Base-by-base conservation (phyloP, 75 land plant species). In the Cryptomeria japonica region DNA sequence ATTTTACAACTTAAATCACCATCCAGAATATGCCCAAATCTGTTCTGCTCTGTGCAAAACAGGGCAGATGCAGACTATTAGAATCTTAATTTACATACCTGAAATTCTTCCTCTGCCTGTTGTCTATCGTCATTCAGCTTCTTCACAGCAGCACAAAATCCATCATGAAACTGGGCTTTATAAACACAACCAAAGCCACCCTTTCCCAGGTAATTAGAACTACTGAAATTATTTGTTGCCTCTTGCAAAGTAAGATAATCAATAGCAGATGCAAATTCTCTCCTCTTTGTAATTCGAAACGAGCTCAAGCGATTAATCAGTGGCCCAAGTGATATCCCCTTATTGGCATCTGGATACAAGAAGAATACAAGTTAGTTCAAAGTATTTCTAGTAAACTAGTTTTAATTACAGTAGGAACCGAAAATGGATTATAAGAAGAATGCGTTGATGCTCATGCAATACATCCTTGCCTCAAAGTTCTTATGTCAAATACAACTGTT, bases 121-220 rank as follows among this genome's bases (percentile, higher is more conserved):
- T 82, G 46, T 46, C 84, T 82, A 41, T 82, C 14, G 46, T 82
- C 84, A 82, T 82, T 22, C 28, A 91, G 89, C 85, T 84, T 25
- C 87, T 91, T 91, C 36, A 91, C 92, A 15, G 92, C 92, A 25
- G 87, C 92, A 86, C 75, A 90, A 22, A 70, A 79, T 34, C 79
- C 91, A n/a, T 90, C 86, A 61, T 87, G 92, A 12, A 91, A 76
- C 31, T 58, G 36, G 3, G 92, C 92, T 78, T 85, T 90, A 73
- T 87, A 91, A 15, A 91, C 92, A 47, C 68, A 91, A 19, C 92
- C 89, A 85, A 87, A 91, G n/a, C 92, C 92, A 41, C 92, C 92
- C 78, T 87, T 39, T 49, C 92, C 92, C n/a, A 91, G 87, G 58
- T 90, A 32, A 85, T 90, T 90, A 37, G 55, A 68, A 15, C 87